Conservation (phyloP, 306 rosid species). For the Macrotyloma uniflorum region DNA sequence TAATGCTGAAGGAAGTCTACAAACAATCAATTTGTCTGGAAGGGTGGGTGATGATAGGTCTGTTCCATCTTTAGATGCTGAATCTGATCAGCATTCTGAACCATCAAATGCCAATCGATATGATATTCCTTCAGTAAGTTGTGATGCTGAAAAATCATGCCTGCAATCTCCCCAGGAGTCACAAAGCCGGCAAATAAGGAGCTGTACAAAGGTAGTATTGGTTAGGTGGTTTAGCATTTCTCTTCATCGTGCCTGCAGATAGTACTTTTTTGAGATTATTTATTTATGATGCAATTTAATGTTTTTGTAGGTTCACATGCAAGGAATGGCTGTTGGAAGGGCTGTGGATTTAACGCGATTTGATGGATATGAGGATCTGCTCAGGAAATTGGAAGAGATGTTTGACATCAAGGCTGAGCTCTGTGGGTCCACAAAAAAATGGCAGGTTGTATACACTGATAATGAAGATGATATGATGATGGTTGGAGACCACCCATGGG, state of each 20-base stretch:
- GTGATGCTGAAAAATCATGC: constrained; percentile 77
- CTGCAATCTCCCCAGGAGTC: constrained; percentile 31
- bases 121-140: constrained; percentile 68
- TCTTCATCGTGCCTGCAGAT: not conserved
- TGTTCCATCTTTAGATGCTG: constrained; percentile 57
- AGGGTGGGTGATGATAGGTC: constrained; percentile 46
- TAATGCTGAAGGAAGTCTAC: constrained; percentile 52
- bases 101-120: constrained; percentile 67
- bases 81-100: constrained; percentile 71
- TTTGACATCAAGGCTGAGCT: constrained; percentile 75
- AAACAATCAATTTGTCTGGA: constrained; percentile 46
- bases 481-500: constrained; percentile 90
- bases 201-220: constrained; percentile 73
- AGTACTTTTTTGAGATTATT: not conserved
- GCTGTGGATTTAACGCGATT: constrained; percentile 76
- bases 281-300: constrained; percentile 6
- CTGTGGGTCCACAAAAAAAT: constrained; percentile 62
- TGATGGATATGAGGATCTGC: constrained; percentile 50
- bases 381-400: constrained; percentile 70
- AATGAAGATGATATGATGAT: constrained; percentile 69
- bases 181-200: constrained; percentile 64
- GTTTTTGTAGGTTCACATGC: constrained; percentile 74
- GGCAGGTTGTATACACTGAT: constrained; percentile 87
- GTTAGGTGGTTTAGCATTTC: not conserved
- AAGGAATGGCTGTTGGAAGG: constrained; percentile 86